phyloP scores from a whole-genome alignment of 1,139 yeast genomes.

The Magnusiomyces tetraspermus region DNA sequence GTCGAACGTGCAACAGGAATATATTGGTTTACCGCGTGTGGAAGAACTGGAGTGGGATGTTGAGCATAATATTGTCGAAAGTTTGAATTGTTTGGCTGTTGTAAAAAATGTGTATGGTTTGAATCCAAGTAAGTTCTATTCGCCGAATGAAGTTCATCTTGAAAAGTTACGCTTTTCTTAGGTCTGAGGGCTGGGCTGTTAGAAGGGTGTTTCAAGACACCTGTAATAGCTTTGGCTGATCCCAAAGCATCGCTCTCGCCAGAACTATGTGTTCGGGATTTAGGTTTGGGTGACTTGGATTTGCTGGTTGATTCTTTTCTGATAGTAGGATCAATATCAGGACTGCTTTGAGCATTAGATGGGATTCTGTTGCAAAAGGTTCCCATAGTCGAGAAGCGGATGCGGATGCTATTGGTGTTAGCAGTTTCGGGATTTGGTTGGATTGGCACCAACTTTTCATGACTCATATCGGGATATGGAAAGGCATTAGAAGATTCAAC shows the following conservation, averaged over 20 bases:
- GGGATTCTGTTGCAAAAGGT: not conserved
- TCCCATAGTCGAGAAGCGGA: not conserved
- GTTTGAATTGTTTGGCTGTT: not conserved
- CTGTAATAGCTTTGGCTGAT: not conserved
- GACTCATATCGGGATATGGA: not conserved
- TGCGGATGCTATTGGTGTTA: not conserved
- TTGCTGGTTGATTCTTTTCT: not conserved
- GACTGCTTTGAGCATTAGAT: not conserved
- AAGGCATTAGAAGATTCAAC: not conserved
- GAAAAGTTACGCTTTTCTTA: not conserved
- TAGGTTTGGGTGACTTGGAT: not conserved
- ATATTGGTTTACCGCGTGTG: not conserved
- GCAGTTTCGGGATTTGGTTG: not conserved
- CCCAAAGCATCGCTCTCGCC: not conserved
- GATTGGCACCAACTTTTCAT: not conserved
- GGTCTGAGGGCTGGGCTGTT: not conserved
- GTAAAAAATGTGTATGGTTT: not conserved
- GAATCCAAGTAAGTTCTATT: no score
- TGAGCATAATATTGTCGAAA: not conserved
- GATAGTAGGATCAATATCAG: not conserved
- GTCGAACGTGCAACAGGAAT: not conserved
- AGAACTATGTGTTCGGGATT: not conserved
- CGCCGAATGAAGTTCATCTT: no score
- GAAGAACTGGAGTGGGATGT: not conserved
- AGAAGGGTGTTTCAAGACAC: not conserved